Conservation (phyloP, 106 monocot species). For the Phalaenopsis equestris region DNA sequence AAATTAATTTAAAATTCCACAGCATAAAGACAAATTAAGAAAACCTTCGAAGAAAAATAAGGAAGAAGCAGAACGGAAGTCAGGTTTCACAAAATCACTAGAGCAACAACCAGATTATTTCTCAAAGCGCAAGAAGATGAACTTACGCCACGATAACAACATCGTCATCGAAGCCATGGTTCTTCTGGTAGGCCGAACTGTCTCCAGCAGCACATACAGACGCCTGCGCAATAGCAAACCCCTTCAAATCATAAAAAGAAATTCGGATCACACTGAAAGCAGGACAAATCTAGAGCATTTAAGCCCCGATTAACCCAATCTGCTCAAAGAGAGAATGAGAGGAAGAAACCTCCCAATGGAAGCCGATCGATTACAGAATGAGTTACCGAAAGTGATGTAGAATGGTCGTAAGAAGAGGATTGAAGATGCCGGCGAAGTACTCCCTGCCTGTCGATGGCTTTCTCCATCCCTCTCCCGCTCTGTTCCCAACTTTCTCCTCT, state of each 20-base stretch:
- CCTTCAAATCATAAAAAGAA: neutral
- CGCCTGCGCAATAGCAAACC: constrained; percentile 16
- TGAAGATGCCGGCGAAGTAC: constrained; percentile 58
- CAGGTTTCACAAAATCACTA: neutral
- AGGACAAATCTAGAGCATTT: neutral
- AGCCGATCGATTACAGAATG: neutral
- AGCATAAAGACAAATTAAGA: neutral
- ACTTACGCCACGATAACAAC: constrained; percentile 36
- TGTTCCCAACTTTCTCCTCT: constrained; percentile 33
- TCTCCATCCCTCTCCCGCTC: constrained; percentile 51
- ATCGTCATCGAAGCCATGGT: constrained; percentile 17
- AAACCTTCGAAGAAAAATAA: neutral
- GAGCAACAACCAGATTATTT: neutral
- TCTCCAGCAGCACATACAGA: constrained; percentile 18
- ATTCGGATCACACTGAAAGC: neutral
- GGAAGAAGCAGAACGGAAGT: neutral
- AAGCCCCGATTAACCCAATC: neutral
- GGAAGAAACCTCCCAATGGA: neutral
- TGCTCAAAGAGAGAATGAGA: neutral
- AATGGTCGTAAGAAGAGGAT: constrained; percentile 19
- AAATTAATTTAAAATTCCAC: neutral
- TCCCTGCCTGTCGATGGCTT: constrained; percentile 63
- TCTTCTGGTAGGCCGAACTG: constrained; percentile 13
- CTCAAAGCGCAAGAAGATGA: neutral
- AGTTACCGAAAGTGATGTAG: constrained; percentile 25